Base-by-base conservation (phyloP, 2,329 filamentous ascomycete genomes). In the Monilinia aucupariae region DNA sequence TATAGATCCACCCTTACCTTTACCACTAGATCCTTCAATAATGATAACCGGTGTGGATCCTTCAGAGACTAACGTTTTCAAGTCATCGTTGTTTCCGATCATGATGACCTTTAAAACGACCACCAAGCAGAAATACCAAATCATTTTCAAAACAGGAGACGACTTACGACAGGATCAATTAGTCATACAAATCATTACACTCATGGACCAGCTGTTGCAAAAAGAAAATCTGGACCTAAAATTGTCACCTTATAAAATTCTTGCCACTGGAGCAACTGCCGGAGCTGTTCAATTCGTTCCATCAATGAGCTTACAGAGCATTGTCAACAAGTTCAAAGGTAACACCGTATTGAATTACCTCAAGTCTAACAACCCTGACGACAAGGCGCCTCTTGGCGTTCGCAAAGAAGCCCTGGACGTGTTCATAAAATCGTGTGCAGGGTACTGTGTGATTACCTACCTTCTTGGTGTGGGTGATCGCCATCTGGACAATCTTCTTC, bases 371-470 rank as follows among this genome's bases (percentile, higher is more conserved):
- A 97, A 97, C 71, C 92, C 93, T 0, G 92, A 97, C 72, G 85
- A 90, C 25, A 81, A 81, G 15, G 90, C 90, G 5, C 89, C 92
- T 0, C 82, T 96, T 0, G 92, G 93, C 0, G 87, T 99, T 34
- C 89, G 92, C 34, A 92, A 93, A 74, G 93, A 97, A 73, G 88
- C 91, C 0, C 88, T 99, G 78, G 94, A 99, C 69, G 97, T 89
- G 0, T 99, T 96, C 74, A 87, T 97, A 73, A 93, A 92, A 73
- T 96, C 92, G 0, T 97, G 94, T 73, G 94, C 94, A 0, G 94
- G 94, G 41, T 99, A 99, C 77, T 97, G 94, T 75, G 94, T 99
- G 17, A 97, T 99, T 69, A 99, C 96, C 0, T 99, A 99, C 75
- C 90, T 99, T 20, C 84, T 99, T 15, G 96, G 94, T 39, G 94